Evolutionary conservation across 768 basidiomycete genomes (phyloP).

Genomic region (Lepiota brunneoincarnata): DNA sequence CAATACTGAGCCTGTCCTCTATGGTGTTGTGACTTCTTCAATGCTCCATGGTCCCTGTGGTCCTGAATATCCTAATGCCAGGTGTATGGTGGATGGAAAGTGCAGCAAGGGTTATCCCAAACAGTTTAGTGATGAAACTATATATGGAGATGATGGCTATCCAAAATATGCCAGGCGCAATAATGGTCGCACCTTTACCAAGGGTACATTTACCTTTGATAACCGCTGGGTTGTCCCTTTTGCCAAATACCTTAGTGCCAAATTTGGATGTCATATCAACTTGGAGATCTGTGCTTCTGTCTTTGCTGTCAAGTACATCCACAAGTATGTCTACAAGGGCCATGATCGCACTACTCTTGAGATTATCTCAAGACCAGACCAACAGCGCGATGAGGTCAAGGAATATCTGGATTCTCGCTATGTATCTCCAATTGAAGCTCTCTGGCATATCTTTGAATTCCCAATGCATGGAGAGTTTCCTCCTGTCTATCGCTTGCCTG

Average conservation of each 20-base stretch:
- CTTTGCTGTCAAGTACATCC: conserved; percentile 40
- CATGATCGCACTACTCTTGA: conserved; percentile 36
- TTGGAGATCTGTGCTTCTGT: conserved; percentile 39
- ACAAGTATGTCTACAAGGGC: conserved; percentile 53
- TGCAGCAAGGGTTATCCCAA: conserved; percentile 48
- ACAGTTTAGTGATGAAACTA: conserved; percentile 29
- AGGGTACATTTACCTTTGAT: conserved; percentile 13
- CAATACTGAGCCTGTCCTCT: too few relatives aligned
- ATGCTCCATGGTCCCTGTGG: too few relatives aligned
- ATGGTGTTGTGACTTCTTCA: too few relatives aligned
- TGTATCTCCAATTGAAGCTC: too few relatives aligned
- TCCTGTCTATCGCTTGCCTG: conserved; percentile 33
- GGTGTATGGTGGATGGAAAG: conserved; percentile 38
- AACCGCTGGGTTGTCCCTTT: too few relatives aligned
- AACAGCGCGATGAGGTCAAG: conserved; percentile 35
- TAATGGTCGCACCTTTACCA: conserved; percentile 25
- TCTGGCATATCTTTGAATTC: too few relatives aligned
- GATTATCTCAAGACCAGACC: conserved; percentile 26
- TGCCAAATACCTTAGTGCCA: conserved; percentile 26
- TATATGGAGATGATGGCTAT: conserved; percentile 37
- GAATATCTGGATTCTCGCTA: conserved; percentile 36
- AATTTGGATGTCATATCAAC: conserved; percentile 49
- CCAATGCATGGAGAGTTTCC: too few relatives aligned
- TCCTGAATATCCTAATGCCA: conserved; percentile 26
- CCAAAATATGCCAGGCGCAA: conserved; percentile 32